Base-by-base conservation (phyloP, 495 filamentous ascomycete species). In the Neurospora tetraspora region DNA sequence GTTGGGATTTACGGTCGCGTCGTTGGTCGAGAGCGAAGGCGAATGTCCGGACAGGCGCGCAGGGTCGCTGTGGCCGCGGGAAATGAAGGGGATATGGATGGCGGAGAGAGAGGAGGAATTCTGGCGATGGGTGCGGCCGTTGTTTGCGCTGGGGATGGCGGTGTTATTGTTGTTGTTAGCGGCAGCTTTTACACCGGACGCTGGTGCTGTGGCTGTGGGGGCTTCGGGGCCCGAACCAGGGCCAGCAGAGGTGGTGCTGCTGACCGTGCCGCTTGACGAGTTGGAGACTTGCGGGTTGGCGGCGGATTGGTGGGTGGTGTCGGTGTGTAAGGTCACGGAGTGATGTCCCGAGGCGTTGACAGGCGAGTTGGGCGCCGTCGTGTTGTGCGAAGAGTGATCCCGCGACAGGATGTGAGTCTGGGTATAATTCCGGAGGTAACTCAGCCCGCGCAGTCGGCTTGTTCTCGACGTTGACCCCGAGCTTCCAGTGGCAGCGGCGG, bases 391-490 rank as follows among this genome's bases (percentile, higher is more conserved):
- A 72, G 80, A 79, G 68, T 82, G 80, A 59, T 87, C 83, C 70
- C 85, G 83, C 38, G 86, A 84, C 74, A 88, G 83, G 68, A 90
- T 83, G 83, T 90, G 88, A 76, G 84, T 89, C 75, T 90, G 88
- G 4, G 90, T 91, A 82, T 92, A 91, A 81, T 84, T 90, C 73
- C 91, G 88, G 70, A 96, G 85, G 82, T 93, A 91, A 74, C 87
- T 91, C 71, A 96, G 83, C 39, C 91, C 90, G 37, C 92, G 86
- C 74, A 94, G 85, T 42, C 92, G 85, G 72, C 88, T 87, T 31
- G 87, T 82, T 74, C 91, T 86, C 38, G 83, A 75, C 12, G 83
- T 79, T 53, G 86, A 83, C 39, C 47, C 23, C 2, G 47, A 59
- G 23, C 47, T 34, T 34, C 53, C 53, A 61, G 53, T 61, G 12